Evolutionary conservation across 2,329 filamentous ascomycete genomes (phyloP).

Genomic region (Aphanocladium album): DNA sequence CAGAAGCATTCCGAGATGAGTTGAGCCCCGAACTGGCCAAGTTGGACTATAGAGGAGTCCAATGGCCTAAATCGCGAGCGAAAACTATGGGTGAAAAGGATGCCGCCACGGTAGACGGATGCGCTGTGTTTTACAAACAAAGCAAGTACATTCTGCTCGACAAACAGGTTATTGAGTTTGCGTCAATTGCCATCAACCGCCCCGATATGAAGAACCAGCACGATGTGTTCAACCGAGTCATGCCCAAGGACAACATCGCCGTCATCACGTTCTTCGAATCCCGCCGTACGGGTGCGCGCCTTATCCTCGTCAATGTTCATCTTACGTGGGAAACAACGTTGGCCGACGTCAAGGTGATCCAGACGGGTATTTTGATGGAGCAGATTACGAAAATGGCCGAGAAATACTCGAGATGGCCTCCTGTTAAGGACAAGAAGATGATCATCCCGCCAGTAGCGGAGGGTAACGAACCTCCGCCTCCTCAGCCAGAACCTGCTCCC

Average conservation of each 20-base stretch:
- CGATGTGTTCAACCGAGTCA: slow-evolving; percentile 96
- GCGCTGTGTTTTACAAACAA: slow-evolving; percentile 93
- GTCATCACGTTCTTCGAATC: slow-evolving; percentile 92
- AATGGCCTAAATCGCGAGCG: slow-evolving; percentile 84
- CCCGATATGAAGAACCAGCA: slow-evolving; percentile 97
- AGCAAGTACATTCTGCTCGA: slow-evolving; percentile 92
- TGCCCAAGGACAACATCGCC: slow-evolving; percentile 97
- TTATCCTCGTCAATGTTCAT: slow-evolving; percentile 93
- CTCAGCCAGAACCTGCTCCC: slow-evolving; percentile 62
- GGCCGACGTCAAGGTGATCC: slow-evolving; percentile 92
- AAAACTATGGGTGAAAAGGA: slow-evolving; percentile 90
- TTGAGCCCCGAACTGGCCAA: slow-evolving; percentile 83
- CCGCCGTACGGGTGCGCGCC: slow-evolving; percentile 76
- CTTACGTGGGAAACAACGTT: slow-evolving; percentile 89
- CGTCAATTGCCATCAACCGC: slow-evolving; percentile 84
- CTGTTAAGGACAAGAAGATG: slow-evolving; percentile 75
- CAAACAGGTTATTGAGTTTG: slow-evolving; percentile 91
- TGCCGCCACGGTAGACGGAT: slow-evolving; percentile 86
- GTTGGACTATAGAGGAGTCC: slow-evolving; percentile 88
- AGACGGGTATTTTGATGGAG: slow-evolving; percentile 93
- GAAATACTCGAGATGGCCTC: slow-evolving; percentile 72
- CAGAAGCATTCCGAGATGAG: slow-evolving; percentile 85
- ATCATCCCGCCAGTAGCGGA: slow-evolving; percentile 38
- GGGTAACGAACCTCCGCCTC: slow-evolving; percentile 45
- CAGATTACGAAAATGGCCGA: slow-evolving; percentile 81